Conservation (phyloP, 73 alveolate species). For the Paramecium biaurelia region DNA sequence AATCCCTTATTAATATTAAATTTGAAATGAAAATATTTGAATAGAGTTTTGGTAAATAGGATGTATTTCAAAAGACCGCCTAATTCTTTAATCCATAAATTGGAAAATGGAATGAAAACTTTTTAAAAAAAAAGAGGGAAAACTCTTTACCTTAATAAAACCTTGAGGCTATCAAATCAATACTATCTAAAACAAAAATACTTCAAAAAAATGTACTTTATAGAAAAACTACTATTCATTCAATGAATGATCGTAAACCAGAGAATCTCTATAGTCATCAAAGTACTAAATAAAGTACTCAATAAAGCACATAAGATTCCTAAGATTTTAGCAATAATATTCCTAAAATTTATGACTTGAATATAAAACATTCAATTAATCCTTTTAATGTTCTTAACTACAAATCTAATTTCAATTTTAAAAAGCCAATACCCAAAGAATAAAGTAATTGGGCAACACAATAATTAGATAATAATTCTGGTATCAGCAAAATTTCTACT, state of each 20-base stretch:
- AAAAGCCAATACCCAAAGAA: background rate
- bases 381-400: background rate
- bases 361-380: background rate
- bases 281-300: background rate
- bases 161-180: background rate
- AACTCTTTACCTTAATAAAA: background rate
- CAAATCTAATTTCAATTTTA: background rate
- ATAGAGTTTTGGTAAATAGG: slow-evolving; percentile 25
- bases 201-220: background rate
- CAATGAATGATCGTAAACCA: background rate
- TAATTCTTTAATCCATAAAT: background rate
- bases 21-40: slow-evolving; percentile 22
- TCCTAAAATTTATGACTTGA: background rate
- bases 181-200: background rate
- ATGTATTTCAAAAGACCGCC: background rate
- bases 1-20: background rate
- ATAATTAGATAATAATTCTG: background rate
- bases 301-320: background rate
- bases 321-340: background rate
- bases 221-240: background rate
- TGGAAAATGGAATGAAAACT: background rate
- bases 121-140: background rate
- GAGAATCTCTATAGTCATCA: background rate
- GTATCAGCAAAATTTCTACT: background rate
- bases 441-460: background rate